These are phyloP conservation scores for Lyophyllum semitale DNA, from an alignment of 768 basidiomycete genomes.

Conservation along the genomic window DNA sequence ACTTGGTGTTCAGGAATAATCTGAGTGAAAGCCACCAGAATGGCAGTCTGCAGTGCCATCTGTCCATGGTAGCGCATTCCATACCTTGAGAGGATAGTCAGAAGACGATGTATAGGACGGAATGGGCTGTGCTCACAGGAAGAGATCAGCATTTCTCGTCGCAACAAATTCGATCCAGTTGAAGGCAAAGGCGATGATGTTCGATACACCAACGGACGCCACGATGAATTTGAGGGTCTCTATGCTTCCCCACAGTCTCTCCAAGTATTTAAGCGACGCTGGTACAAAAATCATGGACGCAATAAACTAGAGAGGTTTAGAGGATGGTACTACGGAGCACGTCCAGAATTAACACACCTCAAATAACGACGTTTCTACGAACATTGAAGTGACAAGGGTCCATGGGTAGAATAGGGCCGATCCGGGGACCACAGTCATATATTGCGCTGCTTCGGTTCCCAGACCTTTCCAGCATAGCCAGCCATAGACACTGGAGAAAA, in stretches of 20 bases:
- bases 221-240: conserved; percentile 87
- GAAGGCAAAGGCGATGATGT: conserved; percentile 85
- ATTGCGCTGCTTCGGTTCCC: conserved; percentile 48
- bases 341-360: conserved; percentile 61
- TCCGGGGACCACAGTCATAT: conserved; percentile 82
- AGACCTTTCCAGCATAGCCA: conserved; percentile 62
- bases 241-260: conserved; percentile 89
- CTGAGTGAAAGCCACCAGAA: conserved; percentile 96
- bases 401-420: conserved; percentile 85
- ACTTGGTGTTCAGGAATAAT: conserved; percentile 98
- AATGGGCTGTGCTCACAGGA: conserved; percentile 60
- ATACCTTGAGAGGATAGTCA: conserved; percentile 51
- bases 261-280: conserved; percentile 85
- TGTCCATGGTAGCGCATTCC: conserved; percentile 91
- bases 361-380: conserved; percentile 81
- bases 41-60: conserved; percentile 84
- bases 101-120: conserved; percentile 3
- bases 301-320: conserved; percentile 56
- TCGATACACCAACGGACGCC: conserved; percentile 76
- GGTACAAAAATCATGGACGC: conserved; percentile 78
- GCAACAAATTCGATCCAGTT: conserved; percentile 86
- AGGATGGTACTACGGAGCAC: conserved; percentile 2
- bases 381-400: conserved; percentile 87
- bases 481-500: conserved; percentile 59
- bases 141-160: conserved; percentile 69